phyloP scores from a whole-genome alignment of 2,329 filamentous ascomycete species.

The Chaetomiaceae sp. region DNA sequence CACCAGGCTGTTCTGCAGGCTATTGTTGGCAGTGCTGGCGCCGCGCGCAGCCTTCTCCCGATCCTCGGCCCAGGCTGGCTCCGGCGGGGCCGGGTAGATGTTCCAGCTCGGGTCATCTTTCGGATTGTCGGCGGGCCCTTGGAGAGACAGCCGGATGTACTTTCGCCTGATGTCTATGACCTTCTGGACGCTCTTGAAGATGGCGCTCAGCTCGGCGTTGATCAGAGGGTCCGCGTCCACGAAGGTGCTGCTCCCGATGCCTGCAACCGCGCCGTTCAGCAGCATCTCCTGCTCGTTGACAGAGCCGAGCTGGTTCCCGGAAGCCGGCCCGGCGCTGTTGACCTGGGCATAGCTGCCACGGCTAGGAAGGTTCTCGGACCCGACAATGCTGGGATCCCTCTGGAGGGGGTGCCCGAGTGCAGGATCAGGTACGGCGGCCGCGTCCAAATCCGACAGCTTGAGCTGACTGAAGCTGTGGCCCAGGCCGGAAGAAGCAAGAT shows the following conservation, averaged over 20 bases:
- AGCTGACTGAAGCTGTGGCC: conserved; percentile 9
- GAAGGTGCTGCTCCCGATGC: conserved; percentile 59
- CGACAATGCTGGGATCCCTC: conserved; percentile 17
- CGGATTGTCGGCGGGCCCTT: conserved; percentile 78
- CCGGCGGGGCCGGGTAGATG: conserved; percentile 86
- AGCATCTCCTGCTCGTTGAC: conserved; percentile 30
- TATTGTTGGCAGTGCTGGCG: conserved; percentile 37
- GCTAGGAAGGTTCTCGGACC: conserved; percentile 13
- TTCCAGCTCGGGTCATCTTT: conserved; percentile 77
- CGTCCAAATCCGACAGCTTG: conserved; percentile 14
- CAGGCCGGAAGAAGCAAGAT: conserved; percentile 13
- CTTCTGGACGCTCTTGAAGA: conserved; percentile 85
- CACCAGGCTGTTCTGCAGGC: conserved; percentile 42
- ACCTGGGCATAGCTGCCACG: conserved; percentile 18
- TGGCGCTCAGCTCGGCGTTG: conserved; percentile 73
- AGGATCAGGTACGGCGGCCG: conserved; percentile 12
- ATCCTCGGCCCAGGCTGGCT: conserved; percentile 76
- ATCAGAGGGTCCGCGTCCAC: conserved; percentile 71
- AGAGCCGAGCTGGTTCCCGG: conserved; percentile 18
- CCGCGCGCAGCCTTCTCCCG: conserved; percentile 27
- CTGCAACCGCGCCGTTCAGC: conserved; percentile 44
- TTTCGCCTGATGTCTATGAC: conserved; percentile 83
- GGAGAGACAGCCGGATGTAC: conserved; percentile 80
- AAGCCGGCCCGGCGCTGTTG: conserved; percentile 8
- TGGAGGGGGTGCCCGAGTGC: conserved; percentile 9